Evolutionary conservation across 2,329 filamentous ascomycete genomes (phyloP), one percentile per base, ranked within the genome.

Genomic region (Scytalidium lignicola): DNA sequence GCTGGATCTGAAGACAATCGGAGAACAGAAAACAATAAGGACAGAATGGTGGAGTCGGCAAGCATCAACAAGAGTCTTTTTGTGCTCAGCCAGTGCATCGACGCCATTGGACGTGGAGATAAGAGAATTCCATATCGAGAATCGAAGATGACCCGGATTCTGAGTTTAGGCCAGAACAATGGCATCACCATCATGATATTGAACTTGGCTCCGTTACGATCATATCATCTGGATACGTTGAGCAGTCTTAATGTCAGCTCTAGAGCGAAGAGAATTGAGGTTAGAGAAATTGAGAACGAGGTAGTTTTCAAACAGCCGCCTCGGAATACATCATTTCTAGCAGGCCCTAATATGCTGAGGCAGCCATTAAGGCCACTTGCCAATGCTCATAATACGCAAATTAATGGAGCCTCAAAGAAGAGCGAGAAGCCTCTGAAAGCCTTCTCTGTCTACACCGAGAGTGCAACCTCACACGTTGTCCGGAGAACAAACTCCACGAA

Each of bases 41-140:
- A 96, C 67, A 80, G 92, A 21, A 75, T 97, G 65, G 81, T 96
- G n/a, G 92, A 97, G 68, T 96, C 90, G 37, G 90, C 92, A 0
- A 92, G 89, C 62, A 97, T 97, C 74, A 97, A 97, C 77, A 97
- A 96, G 72, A 95, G 89, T 55, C 75, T 97, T 6, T 97, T 97
- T 62, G 91, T 96, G 17, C 73, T 97, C 44, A 92, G 90, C 41
- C 90, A 96, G 66, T 97, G 92, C 61, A 92, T 97, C 47, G 92
- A 97, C 65, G 92, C 92, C 49, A 97, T 97, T 64, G 88, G 86
- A 1, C 74, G 80, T 20, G 80, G 81, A 26, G 82, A 85, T 64
- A 80, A 77, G 59, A 82, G 92, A 28, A 92, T 97, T 61, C 92
- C 93, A 0, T 97, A 95, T 66, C 80, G 92, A 49, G 92, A 96